These are phyloP conservation scores for Kuraishia piskuri DNA, from an alignment of 805 yeast genomes.

Conservation along the genomic window DNA sequence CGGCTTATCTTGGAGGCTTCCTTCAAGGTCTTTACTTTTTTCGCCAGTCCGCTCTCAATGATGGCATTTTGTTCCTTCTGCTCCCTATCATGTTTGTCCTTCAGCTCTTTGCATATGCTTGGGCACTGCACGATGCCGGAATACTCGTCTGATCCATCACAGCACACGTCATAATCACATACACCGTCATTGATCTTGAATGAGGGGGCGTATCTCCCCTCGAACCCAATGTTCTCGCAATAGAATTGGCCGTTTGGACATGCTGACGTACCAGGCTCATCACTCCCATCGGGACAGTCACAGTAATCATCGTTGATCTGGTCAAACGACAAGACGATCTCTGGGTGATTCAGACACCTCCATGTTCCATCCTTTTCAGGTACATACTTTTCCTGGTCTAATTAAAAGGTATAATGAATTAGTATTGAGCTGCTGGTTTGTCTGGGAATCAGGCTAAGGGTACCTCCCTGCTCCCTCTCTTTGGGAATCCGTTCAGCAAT, in stretches of 20 bases:
- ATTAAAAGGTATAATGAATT: constrained; percentile 11
- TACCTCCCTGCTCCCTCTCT: no score
- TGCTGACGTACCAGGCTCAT: constrained; percentile 93
- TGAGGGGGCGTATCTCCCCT: constrained; percentile 53
- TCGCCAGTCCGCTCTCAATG: constrained; percentile 25
- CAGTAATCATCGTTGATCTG: constrained; percentile 85
- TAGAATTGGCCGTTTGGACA: constrained; percentile 53
- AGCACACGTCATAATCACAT: constrained; percentile 83
- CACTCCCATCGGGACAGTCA: constrained; percentile 97
- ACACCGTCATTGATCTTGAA: constrained; percentile 78
- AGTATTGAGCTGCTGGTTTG: no score
- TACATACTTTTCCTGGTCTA: constrained; percentile 32
- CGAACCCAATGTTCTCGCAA: constrained; percentile 70
- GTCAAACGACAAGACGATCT: constrained; percentile 46
- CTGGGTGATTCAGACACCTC: constrained; percentile 63
- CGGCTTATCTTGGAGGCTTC: constrained; percentile 17
- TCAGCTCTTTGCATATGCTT: constrained; percentile 44
- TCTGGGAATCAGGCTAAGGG: no score
- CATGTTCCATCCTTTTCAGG: constrained; percentile 50
- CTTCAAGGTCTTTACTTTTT: constrained; percentile 21
- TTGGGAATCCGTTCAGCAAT: no score
- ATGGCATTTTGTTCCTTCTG: constrained; percentile 7
- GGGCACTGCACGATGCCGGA: constrained; percentile 37
- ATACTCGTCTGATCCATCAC: constrained; percentile 90
- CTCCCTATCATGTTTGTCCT: constrained; percentile 24